Conservation (phyloP, 2,329 filamentous ascomycete species). For the Dothistroma septosporum region DNA sequence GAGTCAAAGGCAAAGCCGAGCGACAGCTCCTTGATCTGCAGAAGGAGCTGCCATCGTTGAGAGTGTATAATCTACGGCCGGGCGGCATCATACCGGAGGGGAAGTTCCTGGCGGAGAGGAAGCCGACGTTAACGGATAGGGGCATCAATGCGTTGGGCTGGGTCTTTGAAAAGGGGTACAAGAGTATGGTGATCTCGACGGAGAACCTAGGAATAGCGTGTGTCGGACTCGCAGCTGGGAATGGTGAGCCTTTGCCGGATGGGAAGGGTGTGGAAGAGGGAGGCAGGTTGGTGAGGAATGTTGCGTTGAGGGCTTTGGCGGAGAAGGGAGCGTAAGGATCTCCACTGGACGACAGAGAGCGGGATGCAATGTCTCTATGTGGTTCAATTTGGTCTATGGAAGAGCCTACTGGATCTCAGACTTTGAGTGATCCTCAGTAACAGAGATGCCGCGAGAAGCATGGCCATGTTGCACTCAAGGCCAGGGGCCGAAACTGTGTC, state of each 20-base stretch:
- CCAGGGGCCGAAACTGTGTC: no score
- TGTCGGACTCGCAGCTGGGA: conserved; percentile 48
- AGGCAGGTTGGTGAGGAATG: conserved; percentile 39
- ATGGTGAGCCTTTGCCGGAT: conserved; percentile 40
- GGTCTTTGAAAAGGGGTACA: conserved; percentile 29
- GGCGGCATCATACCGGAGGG: conserved; percentile 52
- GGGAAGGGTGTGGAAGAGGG: conserved; percentile 37
- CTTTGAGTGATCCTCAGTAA: no score
- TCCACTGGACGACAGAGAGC: no score
- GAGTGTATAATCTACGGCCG: conserved; percentile 56
- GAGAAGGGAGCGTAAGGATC: conserved; percentile 9
- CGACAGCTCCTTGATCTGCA: conserved; percentile 52
- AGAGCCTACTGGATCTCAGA: no score
- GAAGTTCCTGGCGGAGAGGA: conserved; percentile 20
- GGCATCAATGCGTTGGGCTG: conserved; percentile 13
- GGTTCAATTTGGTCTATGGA: no score
- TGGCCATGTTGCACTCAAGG: no score
- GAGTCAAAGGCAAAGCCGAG: conserved; percentile 66
- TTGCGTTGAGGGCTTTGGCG: conserved; percentile 40
- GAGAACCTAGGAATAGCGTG: conserved; percentile 47
- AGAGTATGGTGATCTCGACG: conserved; percentile 43
- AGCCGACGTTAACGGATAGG: conserved; percentile 13
- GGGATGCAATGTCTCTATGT: no score
- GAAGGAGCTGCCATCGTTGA: conserved; percentile 46
- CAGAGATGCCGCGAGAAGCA: no score